Base-by-base conservation (phyloP, 306 rosid species). In the Quercus rubra region DNA sequence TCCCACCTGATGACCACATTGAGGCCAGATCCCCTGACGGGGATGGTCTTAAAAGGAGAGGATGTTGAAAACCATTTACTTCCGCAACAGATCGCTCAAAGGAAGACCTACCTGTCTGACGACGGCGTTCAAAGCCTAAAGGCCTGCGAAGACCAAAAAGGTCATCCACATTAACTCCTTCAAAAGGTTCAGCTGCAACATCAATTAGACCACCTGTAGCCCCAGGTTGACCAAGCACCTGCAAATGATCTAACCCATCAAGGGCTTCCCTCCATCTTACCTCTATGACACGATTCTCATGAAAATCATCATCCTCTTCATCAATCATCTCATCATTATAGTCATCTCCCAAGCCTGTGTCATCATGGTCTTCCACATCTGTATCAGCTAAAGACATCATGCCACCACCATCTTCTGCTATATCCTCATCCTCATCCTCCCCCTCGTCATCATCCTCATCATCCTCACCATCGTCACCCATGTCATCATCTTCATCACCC, bases 221-320 rank as follows among this genome's bases (percentile, higher is more conserved):
- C 76, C 98, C 96, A 74, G 97, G 92, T 75, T 95, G 99, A 78
- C 94, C 97, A 87, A 93, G 96, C 76, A 91, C 94, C 83, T 92
- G 98, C 81, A 93, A 87, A 89, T 91, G 96, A 88, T 93, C 99
- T 77, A 95, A 89, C 59, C 98, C 99, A 88, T 93, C 98, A 72
- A 93, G 93, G 55, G 96, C 98, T 84, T 94, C 98, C 84, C 99
- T 93, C 99, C 99, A 93, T 73, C 97, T 90, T 73, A 91, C 96
- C 87, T 95, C 98, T 86, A 93, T 91, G 83, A 95, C 97, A 64
- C 96, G 93, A 81, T 91, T 90, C 86, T 91, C 99, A 77, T 90
- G 97, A 89, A 95, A 92, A 85, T 96, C 99, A 62, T 93, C 99
- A 67, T 93, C 96, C 11, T 96, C 99, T 83, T 91, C 98, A 75